Conservation (phyloP, 202 grass and related monocot species). For the Brachypodium distachyon region DNA sequence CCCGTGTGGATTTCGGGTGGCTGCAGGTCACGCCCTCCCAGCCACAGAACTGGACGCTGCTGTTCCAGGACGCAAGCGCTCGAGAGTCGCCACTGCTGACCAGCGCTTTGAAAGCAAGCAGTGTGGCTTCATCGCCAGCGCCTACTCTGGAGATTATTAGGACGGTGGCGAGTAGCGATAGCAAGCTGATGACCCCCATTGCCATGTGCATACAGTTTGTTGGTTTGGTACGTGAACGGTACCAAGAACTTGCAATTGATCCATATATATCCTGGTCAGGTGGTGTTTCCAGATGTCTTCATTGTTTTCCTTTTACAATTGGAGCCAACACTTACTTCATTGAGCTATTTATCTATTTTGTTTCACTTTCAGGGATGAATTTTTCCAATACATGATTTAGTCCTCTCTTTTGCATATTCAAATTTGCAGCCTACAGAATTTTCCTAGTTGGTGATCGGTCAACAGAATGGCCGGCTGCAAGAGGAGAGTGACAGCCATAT, state of each 20-base stretch:
- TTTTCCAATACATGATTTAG: not conserved
- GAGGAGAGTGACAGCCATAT: not conserved
- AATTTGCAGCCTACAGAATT: not conserved
- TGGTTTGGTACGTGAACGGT: too few species aligned
- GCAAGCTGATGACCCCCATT: not conserved
- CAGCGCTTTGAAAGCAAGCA: conserved; percentile 23
- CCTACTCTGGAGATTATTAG: not conserved
- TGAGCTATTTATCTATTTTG: not conserved
- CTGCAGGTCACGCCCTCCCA: conserved; percentile 38
- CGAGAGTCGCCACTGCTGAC: not conserved
- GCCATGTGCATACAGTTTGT: not conserved
- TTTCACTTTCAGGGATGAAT: not conserved
- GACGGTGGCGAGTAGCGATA: not conserved
- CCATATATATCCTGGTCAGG: not conserved
- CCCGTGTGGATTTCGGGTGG: not conserved
- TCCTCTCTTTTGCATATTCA: not conserved
- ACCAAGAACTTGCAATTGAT: too few species aligned
- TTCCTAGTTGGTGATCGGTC: not conserved
- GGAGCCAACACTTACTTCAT: not conserved
- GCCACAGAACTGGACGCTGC: not conserved
- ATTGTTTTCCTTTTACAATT: not conserved
- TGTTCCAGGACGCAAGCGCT: conserved; percentile 29
- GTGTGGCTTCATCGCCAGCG: not conserved
- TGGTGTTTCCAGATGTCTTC: not conserved
- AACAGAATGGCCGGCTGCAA: not conserved